Conservation (phyloP, 164 flowering plant species). For the Dillenia suffruticosa region DNA sequence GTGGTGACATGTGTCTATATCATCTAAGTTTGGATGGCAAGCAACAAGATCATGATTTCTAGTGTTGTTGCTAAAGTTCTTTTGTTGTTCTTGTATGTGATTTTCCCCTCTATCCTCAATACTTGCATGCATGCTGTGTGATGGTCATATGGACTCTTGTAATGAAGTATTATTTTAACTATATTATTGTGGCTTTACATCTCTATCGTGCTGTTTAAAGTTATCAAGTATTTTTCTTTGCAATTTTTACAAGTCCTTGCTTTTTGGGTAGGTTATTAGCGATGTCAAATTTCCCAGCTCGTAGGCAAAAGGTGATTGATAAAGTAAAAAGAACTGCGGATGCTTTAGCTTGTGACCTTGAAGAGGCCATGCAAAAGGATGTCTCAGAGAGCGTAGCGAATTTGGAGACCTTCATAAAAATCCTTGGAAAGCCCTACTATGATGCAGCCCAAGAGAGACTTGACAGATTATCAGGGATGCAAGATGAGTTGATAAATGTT, state of each 20-base stretch:
- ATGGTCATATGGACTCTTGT: too few relatives aligned
- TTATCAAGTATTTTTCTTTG: not conserved
- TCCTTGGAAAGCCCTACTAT: conserved; percentile 39
- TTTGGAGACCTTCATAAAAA: conserved; percentile 36
- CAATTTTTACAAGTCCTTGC: not conserved
- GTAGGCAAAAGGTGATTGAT: conserved; percentile 46
- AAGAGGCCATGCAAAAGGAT: conserved; percentile 84
- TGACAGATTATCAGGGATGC: conserved; percentile 25
- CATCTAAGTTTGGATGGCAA: too few relatives aligned
- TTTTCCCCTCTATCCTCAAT: too few relatives aligned
- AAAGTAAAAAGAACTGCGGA: conserved; percentile 73
- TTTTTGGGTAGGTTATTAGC: conserved; percentile 49
- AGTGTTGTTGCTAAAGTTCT: too few relatives aligned
- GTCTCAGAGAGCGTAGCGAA: conserved; percentile 26
- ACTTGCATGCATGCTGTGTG: too few relatives aligned
- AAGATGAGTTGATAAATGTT: conserved; percentile 30
- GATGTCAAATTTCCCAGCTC: conserved; percentile 65
- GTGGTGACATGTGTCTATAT: too few relatives aligned
- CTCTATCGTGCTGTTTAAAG: conserved; percentile 2
- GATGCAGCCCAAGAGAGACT: conserved; percentile 46
- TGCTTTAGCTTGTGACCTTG: conserved; percentile 65
- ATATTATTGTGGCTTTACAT: not conserved
- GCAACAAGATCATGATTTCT: too few relatives aligned
- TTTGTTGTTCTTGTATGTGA: too few relatives aligned
- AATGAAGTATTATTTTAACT: too few relatives aligned